Percentiles rank a stretch among this genome's conserved stretches.
Evolutionary conservation across 2,329 filamentous ascomycete species (phyloP).

Genomic region (Ophiostoma tasmaniense): DNA sequence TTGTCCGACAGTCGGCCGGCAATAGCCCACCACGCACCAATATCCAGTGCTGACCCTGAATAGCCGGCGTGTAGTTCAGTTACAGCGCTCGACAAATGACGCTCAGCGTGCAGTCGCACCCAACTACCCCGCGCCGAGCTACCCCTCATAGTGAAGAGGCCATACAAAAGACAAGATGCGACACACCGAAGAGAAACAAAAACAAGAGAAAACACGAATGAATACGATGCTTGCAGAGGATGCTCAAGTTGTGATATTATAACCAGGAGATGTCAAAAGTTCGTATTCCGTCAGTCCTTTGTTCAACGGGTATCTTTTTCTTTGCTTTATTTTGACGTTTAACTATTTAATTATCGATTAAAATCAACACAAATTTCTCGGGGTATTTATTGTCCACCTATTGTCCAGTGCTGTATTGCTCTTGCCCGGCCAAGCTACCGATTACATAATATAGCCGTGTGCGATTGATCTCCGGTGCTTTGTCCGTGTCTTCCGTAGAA

Average conservation of each 20-base stretch:
- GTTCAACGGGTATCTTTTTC: not conserved
- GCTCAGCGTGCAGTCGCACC: not conserved
- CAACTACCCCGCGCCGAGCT: constrained; percentile 10
- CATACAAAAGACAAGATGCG: not conserved
- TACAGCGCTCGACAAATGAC: not conserved
- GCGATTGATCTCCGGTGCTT: not conserved
- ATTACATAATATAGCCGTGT: not conserved
- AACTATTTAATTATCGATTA: not conserved
- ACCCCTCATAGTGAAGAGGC: not conserved
- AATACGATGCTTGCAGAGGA: not conserved
- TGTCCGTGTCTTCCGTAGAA: not conserved
- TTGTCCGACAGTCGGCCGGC: not conserved
- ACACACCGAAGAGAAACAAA: not conserved
- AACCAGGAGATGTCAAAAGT: not conserved
- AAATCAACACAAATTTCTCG: not conserved
- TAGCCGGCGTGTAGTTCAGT: not conserved
- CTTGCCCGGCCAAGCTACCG: not conserved
- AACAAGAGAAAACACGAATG: not conserved
- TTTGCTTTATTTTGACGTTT: not conserved
- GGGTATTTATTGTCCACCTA: not conserved
- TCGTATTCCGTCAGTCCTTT: not conserved
- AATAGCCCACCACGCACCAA: not conserved
- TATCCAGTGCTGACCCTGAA: not conserved
- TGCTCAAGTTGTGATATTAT: not conserved
- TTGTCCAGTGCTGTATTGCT: not conserved